Evolutionary conservation across 805 yeast genomes (phyloP), one percentile per base, ranked within the genome.

Genomic region (Candida corydali): DNA sequence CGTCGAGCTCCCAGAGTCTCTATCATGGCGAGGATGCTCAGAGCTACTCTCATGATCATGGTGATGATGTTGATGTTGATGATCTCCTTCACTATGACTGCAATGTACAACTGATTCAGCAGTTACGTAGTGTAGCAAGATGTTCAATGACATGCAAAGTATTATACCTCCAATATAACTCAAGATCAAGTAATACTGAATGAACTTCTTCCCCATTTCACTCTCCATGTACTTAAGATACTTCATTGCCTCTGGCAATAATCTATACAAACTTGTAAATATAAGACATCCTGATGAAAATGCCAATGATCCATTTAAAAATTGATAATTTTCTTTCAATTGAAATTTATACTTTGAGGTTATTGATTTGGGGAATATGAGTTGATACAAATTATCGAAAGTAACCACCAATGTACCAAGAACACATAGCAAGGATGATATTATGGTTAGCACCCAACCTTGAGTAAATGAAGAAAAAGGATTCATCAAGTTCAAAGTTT

Each of bases 101-200:
- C 96, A 88, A 53, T 88, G 96, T 0, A 89, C 84, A 23, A 89
- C 75, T 22, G 89, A 80, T 54, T 86, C 86, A 34, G 91, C 77
- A 0, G 97, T 86, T 36, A 80, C 57, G 24, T 76, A 56, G 57
- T 89, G 96, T 4, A 93, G 76, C 1, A 82, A 25, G 18, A 65
- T 54, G 55, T 88, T 89, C 38, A 91, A 61, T 2, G 59, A 41
- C 1, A 77, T 55, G 51, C 95, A 86, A 2, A 76, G 43, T 1
- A 63, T 30, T 2, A 83, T 73, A 2, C 98, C 98, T 1, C 61
- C 49, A 3, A 76, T 65, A 45, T 73, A 72, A 8, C 75, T 65
- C 0, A 67, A 59, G 28, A 76, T 63, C 35, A 76, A 54, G 10
- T 62, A 55, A 17, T 65, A 44, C 39, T 69, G 69, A 6, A 64